Percentiles rank a stretch among this genome's conserved stretches.
These are phyloP conservation scores for Nemania serpens DNA, from an alignment of 2,329 filamentous ascomycete species.

Conservation along the genomic window DNA sequence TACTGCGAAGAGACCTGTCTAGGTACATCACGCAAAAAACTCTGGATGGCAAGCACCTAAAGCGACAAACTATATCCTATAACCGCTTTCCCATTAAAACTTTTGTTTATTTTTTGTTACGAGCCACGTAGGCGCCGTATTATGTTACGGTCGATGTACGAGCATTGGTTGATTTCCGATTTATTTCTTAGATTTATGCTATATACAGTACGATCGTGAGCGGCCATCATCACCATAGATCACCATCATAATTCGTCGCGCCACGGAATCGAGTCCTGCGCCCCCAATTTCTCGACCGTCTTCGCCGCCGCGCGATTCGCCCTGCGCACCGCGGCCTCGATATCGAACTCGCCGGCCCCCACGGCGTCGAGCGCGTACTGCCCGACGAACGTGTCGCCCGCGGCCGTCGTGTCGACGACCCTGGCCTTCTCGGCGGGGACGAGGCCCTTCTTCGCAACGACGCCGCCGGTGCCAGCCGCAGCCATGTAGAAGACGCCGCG, in stretches of 20 bases:
- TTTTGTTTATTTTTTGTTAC: too few relatives aligned
- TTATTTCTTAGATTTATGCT: too few relatives aligned
- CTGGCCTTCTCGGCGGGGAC: slow-evolving; percentile 69
- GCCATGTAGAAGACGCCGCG: slow-evolving; percentile 74
- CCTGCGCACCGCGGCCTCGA: slow-evolving; percentile 63
- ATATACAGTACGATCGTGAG: too few relatives aligned
- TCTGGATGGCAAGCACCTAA: too few relatives aligned
- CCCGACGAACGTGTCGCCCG: slow-evolving; percentile 93
- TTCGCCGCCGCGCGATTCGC: slow-evolving; percentile 66
- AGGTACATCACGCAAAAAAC: too few relatives aligned
- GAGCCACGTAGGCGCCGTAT: too few relatives aligned
- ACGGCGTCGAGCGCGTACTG: slow-evolving; percentile 79
- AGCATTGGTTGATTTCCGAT: too few relatives aligned
- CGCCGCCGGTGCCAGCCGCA: slow-evolving; percentile 32
- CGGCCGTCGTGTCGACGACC: slow-evolving; percentile 92
- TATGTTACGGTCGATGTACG: too few relatives aligned
- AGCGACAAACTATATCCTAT: too few relatives aligned
- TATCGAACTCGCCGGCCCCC: slow-evolving; percentile 49
- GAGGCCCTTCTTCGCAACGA: slow-evolving; percentile 47
- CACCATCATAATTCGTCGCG: slow-evolving; percentile 50
- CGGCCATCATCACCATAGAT: too few relatives aligned
- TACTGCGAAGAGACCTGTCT: too few relatives aligned
- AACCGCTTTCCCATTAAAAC: too few relatives aligned
- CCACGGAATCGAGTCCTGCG: slow-evolving; percentile 71
- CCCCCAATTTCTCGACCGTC: slow-evolving; percentile 69